Conservation (phyloP, 495 filamentous ascomycete genomes). For the Chaetomidium leptoderma region DNA sequence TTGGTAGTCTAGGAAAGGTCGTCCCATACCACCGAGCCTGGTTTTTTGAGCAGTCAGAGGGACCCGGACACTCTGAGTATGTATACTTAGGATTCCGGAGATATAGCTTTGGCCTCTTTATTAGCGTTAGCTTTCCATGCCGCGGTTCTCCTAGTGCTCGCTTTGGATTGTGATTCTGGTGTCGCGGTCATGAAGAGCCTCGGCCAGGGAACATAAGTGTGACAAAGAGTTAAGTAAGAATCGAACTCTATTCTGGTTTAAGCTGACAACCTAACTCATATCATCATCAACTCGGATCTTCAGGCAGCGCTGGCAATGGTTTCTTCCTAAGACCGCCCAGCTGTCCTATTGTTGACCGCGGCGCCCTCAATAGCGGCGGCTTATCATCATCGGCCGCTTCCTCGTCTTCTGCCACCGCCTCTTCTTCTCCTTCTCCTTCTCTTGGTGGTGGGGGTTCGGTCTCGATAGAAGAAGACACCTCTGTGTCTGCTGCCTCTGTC, state of each 20-base stretch:
- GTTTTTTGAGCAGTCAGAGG: conserved; percentile 25
- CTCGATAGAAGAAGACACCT: background rate
- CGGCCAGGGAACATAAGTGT: no score
- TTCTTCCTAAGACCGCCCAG: conserved; percentile 35
- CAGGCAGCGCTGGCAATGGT: conserved; percentile 50
- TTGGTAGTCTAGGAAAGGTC: conserved; percentile 36
- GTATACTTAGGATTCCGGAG: conserved; percentile 15
- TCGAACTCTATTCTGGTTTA: no score
- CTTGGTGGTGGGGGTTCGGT: background rate
- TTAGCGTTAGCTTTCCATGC: conserved; percentile 7
- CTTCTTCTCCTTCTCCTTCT: background rate
- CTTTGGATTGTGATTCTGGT: background rate
- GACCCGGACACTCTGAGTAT: conserved; percentile 12
- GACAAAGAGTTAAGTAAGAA: background rate
- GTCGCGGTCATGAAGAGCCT: background rate
- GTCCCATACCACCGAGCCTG: conserved; percentile 26
- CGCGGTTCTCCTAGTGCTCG: background rate
- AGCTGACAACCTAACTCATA: background rate
- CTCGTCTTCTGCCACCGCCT: background rate
- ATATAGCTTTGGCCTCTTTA: conserved; percentile 20
- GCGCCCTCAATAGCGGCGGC: conserved; percentile 3
- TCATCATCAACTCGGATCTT: conserved; percentile 33
- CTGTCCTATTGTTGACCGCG: conserved; percentile 15
- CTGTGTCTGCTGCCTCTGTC: background rate
- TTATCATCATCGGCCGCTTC: background rate